Evolutionary conservation across 805 yeast species (phyloP).

Genomic region (Metschnikowia kunwiensis): DNA sequence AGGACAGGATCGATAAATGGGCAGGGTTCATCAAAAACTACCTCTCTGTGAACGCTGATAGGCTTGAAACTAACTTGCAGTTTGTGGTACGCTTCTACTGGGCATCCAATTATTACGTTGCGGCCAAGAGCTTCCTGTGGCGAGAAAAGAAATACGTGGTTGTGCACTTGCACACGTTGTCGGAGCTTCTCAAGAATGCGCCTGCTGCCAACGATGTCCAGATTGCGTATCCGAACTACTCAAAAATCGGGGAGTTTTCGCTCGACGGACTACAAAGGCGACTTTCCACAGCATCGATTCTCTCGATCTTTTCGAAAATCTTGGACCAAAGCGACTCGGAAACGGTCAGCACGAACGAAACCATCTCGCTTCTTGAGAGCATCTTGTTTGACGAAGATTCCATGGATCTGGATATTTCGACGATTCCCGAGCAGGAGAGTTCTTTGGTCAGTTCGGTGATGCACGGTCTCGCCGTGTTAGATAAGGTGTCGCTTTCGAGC

Average conservation of each 20-base stretch:
- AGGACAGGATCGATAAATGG: slow-evolving; percentile 52
- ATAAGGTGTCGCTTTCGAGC: slow-evolving; percentile 35
- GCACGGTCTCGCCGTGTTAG: slow-evolving; percentile 15
- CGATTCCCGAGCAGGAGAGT: slow-evolving; percentile 3
- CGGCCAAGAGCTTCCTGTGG: slow-evolving; percentile 29
- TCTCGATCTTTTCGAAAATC: slow-evolving; percentile 58
- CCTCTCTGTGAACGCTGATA: neutral
- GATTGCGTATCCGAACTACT: slow-evolving; percentile 55
- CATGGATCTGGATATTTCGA: neutral
- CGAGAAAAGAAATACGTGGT: slow-evolving; percentile 29
- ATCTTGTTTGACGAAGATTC: slow-evolving; percentile 36
- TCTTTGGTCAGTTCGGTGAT: slow-evolving; percentile 14
- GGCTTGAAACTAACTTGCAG: neutral
- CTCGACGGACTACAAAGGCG: slow-evolving; percentile 52
- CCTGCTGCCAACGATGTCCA: slow-evolving; percentile 16
- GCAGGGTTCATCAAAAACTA: neutral
- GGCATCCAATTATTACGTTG: slow-evolving; percentile 25
- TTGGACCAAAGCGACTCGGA: slow-evolving; percentile 32
- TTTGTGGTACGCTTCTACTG: slow-evolving; percentile 23
- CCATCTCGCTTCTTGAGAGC: slow-evolving; percentile 42
- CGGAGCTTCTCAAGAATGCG: slow-evolving; percentile 10
- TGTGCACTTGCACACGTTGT: slow-evolving; percentile 44
- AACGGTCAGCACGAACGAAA: slow-evolving; percentile 27
- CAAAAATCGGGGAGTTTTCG: slow-evolving; percentile 56
- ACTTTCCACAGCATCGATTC: slow-evolving; percentile 66